A percentile compares a stretch with the other conserved stretches of the same genome.
These are phyloP conservation scores for grape (Vitis vinifera) DNA, from an alignment of 164 flowering plant genomes.

Conservation along the genomic window ASM3070453v1 NC_081819.1:18535501-18536000, in stretches of 20 bases:
- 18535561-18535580: slow-evolving; percentile 54
- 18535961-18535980: slow-evolving; percentile 48
- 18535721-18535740: slow-evolving; percentile 50
- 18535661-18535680: slow-evolving; percentile 51
- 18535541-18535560: slow-evolving; percentile 26
- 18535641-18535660: slow-evolving; percentile 33
- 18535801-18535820: slow-evolving; percentile 14
- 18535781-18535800: slow-evolving; percentile 4
- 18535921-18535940: slow-evolving; percentile 40
- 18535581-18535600: slow-evolving; percentile 51
- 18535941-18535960: slow-evolving; percentile 73
- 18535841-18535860: slow-evolving; percentile 16
- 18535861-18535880: background rate
- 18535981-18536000: slow-evolving; percentile 21
- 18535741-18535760: slow-evolving; percentile 27
- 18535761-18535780: slow-evolving; percentile 25
- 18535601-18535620: slow-evolving; percentile 52
- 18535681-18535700: slow-evolving; percentile 71
- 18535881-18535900: background rate
- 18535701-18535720: slow-evolving; percentile 46
- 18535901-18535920: slow-evolving; percentile 2
- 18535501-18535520: slow-evolving; percentile 49
- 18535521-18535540: slow-evolving; percentile 41
- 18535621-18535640: slow-evolving; percentile 34
- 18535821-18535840: slow-evolving; percentile 21